Conservation (phyloP, 345 rosid genomes). For the Syzygium aromaticum region DNA sequence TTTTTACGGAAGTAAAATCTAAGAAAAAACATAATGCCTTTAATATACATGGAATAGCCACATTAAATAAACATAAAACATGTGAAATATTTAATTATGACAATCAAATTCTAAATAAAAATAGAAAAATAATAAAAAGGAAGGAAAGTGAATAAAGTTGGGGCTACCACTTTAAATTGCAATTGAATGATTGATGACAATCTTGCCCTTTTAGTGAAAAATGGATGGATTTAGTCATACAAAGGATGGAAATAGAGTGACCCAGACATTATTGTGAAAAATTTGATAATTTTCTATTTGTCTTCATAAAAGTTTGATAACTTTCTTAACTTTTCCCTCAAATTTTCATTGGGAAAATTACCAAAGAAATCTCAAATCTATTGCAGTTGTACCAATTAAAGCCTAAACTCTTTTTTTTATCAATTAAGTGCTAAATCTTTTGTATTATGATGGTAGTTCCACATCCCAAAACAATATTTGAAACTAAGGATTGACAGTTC, state of each 20-base stretch:
- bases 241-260: not conserved
- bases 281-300: too few species aligned
- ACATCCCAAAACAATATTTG: too few species aligned
- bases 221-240: not conserved
- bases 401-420: too few species aligned
- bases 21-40: not conserved
- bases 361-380: too few species aligned
- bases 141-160: not conserved
- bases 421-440: too few species aligned
- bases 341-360: too few species aligned
- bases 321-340: too few species aligned
- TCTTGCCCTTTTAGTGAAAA: not conserved
- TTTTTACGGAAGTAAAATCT: not conserved
- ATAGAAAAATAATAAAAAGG: not conserved
- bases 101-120: not conserved
- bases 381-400: too few species aligned
- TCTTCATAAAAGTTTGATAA: too few species aligned
- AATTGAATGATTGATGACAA: not conserved
- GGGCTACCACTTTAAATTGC: not conserved
- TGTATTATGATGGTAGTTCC: too few species aligned
- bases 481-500: too few species aligned
- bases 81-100: not conserved
- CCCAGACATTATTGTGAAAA: not conserved
- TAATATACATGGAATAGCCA: not conserved
- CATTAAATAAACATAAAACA: not conserved